Conservation (phyloP, 352 stramenopile species). For the Phytophthora capsici region DNA sequence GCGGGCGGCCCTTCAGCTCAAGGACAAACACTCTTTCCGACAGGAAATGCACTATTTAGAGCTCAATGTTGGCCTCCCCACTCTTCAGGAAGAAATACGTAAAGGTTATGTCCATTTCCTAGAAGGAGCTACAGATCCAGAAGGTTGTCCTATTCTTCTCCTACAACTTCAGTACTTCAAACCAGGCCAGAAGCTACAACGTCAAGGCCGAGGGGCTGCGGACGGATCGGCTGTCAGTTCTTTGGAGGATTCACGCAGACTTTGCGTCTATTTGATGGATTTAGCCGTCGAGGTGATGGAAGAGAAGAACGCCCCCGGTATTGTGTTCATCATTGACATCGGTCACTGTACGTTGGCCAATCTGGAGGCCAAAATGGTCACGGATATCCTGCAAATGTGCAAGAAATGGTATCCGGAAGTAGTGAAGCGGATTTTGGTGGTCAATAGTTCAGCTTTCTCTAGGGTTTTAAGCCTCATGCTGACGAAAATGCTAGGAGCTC, state of each 20-base stretch:
- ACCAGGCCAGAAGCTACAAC: constrained; percentile 64
- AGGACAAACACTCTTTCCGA: constrained; percentile 68
- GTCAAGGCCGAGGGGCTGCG: constrained; percentile 55
- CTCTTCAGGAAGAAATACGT: constrained; percentile 69
- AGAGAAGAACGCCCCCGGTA: constrained; percentile 59
- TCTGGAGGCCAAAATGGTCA: constrained; percentile 69
- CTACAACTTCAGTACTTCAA: constrained; percentile 72
- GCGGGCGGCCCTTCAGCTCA: constrained; percentile 70
- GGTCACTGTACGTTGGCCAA: constrained; percentile 55
- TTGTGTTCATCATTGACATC: constrained; percentile 76
- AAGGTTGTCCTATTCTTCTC: constrained; percentile 64
- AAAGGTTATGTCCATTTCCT: constrained; percentile 83
- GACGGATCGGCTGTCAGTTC: constrained; percentile 64
- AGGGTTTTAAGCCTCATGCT: constrained; percentile 63
- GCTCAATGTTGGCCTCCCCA: constrained; percentile 66
- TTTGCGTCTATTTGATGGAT: constrained; percentile 83
- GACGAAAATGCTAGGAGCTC: constrained; percentile 51
- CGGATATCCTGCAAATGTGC: constrained; percentile 63
- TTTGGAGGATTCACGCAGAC: constrained; percentile 66
- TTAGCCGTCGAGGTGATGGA: constrained; percentile 79
- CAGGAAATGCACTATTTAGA: constrained; percentile 51
- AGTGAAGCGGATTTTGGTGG: constrained; percentile 62
- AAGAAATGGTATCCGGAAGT: constrained; percentile 74
- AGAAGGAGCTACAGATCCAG: constrained; percentile 54
- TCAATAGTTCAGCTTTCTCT: constrained; percentile 66